A percentile compares a stretch with the other conserved stretches of the same genome.
These are phyloP conservation scores for Lactarius hengduanensis DNA, from an alignment of 768 basidiomycete genomes.

Conservation along the genomic window DNA sequence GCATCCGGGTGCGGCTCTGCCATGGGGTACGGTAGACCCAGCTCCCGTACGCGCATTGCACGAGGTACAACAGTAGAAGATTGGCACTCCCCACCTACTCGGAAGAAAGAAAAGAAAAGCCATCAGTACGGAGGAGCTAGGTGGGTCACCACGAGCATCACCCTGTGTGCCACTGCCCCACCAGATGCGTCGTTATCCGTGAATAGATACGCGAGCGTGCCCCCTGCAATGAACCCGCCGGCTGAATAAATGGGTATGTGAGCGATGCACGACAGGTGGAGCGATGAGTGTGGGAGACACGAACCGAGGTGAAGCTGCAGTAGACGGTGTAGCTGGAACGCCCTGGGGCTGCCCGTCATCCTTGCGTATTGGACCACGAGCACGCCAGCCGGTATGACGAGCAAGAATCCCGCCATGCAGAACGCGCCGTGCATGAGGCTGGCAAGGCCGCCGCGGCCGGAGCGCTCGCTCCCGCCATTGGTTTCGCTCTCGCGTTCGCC, in stretches of 20 bases:
- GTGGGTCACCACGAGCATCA: neutral
- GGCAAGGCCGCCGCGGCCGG: slow-evolving; percentile 27
- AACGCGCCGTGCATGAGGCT: slow-evolving; percentile 55
- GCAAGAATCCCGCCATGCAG: slow-evolving; percentile 51
- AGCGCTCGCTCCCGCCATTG: neutral
- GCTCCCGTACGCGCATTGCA: slow-evolving; percentile 14
- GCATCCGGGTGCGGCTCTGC: neutral
- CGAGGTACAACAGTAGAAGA: slow-evolving; percentile 10
- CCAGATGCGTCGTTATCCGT: slow-evolving; percentile 1
- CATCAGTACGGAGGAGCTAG: neutral
- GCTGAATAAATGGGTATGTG: neutral
- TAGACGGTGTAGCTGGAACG: slow-evolving; percentile 51
- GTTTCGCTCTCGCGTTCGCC: neutral
- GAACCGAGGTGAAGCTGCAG: slow-evolving; percentile 27
- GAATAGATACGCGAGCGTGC: slow-evolving; percentile 19
- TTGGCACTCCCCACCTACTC: slow-evolving; percentile 8
- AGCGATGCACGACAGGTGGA: neutral
- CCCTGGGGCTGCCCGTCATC: slow-evolving; percentile 41
- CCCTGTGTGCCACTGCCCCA: neutral
- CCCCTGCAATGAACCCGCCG: slow-evolving; percentile 5
- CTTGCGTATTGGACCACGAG: slow-evolving; percentile 54
- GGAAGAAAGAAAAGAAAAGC: neutral
- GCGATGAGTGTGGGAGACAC: neutral
- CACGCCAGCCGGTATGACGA: slow-evolving; percentile 58
- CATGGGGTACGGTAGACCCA: neutral